A percentile compares a stretch with the other conserved stretches of the same genome.
phyloP scores from a whole-genome alignment of 2,329 filamentous ascomycete genomes.

The Tolypocladium album region DNA sequence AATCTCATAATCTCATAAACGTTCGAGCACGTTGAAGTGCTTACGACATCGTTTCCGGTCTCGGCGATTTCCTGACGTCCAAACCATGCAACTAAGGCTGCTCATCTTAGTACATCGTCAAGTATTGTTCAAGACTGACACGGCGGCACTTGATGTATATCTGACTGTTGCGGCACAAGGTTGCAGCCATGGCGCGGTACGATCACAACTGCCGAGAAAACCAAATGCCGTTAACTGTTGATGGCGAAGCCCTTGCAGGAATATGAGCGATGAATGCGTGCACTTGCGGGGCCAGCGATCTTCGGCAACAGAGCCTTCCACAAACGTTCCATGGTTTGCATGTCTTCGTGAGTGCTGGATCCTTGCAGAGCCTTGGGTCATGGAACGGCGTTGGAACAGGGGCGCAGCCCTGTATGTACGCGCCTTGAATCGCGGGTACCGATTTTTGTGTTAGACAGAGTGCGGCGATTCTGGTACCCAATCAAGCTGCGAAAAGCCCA shows the following conservation, averaged over 20 bases:
- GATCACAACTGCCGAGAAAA: not conserved
- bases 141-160: not conserved
- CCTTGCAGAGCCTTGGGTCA: not conserved
- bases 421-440: not conserved
- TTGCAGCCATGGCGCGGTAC: not conserved
- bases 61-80: not conserved
- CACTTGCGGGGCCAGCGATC: not conserved
- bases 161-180: no score
- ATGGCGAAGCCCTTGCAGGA: not conserved
- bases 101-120: not conserved
- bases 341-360: not conserved
- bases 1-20: no score
- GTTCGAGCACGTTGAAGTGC: no score
- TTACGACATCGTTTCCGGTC: not conserved
- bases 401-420: not conserved
- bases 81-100: not conserved
- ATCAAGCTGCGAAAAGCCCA: not conserved
- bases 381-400: not conserved
- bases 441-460: not conserved
- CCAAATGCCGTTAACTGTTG: not conserved
- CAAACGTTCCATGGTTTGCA: not conserved
- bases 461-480: not conserved
- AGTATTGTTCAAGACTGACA: not conserved
- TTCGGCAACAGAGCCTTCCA: not conserved
- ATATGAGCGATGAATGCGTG: not conserved